phyloP scores from a whole-genome alignment of 345 rosid genomes.

The Dipteronia sinensis region DNA sequence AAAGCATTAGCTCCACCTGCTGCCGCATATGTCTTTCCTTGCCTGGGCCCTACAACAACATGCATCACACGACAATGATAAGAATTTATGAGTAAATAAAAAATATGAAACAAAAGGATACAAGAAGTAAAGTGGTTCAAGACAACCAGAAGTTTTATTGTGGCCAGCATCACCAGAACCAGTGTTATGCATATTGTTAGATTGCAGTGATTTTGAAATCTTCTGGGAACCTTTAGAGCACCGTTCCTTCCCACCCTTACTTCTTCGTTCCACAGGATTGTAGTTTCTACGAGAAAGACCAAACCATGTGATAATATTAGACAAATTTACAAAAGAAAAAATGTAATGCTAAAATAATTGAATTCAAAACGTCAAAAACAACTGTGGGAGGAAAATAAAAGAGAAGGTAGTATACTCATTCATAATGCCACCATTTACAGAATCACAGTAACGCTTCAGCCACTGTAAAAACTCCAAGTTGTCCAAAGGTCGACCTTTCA shows the following conservation, averaged over 20 bases:
- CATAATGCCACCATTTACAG: slow-evolving; percentile 94
- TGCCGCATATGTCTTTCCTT: slow-evolving; percentile 42
- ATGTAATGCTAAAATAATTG: neutral
- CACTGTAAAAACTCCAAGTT: slow-evolving; percentile 98
- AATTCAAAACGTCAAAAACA: neutral
- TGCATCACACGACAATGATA: slow-evolving; percentile 8
- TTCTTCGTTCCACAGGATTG: slow-evolving; percentile 85
- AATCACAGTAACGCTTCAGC: slow-evolving; percentile 95
- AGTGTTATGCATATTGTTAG: slow-evolving; percentile 55
- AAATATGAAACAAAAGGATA: neutral
- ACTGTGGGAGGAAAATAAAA: neutral
- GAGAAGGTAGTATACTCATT: slow-evolving; percentile 60
- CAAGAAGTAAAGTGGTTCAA: slow-evolving; percentile 6
- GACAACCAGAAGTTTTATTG: slow-evolving; percentile 43
- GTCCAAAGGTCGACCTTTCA: slow-evolving; percentile 93
- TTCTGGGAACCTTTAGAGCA: slow-evolving; percentile 50
- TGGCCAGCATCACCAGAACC: slow-evolving; percentile 35
- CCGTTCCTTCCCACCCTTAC: slow-evolving; percentile 74
- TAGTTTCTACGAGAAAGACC: slow-evolving; percentile 60
- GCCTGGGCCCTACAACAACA: slow-evolving; percentile 59
- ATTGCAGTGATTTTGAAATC: slow-evolving; percentile 74
- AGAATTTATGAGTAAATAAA: neutral
- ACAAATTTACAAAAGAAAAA: neutral
- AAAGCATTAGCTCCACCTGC: slow-evolving; percentile 46
- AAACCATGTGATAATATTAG: neutral